Evolutionary conservation across 805 yeast genomes (phyloP).

Genomic region (Saccharomycopsis lassenensis): DNA sequence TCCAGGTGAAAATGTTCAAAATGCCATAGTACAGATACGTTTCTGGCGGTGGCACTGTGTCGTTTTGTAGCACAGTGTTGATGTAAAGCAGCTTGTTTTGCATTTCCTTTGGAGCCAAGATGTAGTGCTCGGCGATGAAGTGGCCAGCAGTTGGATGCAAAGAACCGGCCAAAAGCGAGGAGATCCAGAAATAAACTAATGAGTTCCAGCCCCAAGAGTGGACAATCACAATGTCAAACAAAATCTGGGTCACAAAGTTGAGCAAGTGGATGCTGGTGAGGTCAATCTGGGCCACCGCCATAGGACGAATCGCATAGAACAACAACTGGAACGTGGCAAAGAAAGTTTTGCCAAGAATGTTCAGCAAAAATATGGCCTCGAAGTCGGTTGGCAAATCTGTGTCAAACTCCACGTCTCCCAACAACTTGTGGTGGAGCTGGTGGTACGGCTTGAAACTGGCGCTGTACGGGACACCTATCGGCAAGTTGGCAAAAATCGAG

Average conservation of each 20-base stretch:
- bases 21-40: slow-evolving; percentile 85
- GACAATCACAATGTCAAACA: slow-evolving; percentile 48
- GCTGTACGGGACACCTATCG: slow-evolving; percentile 83
- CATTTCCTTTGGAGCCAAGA: slow-evolving; percentile 41
- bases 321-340: slow-evolving; percentile 84
- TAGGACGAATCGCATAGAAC: slow-evolving; percentile 84
- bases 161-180: slow-evolving; percentile 83
- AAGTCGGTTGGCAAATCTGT: slow-evolving; percentile 78
- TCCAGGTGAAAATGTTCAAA: slow-evolving; percentile 73
- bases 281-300: slow-evolving; percentile 66
- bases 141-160: slow-evolving; percentile 93
- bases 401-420: slow-evolving; percentile 76
- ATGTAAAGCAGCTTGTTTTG: slow-evolving; percentile 13
- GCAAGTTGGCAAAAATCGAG: slow-evolving; percentile 67
- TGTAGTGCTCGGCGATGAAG: slow-evolving; percentile 89
- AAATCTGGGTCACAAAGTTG: slow-evolving; percentile 47
- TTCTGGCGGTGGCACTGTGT: slow-evolving; percentile 49
- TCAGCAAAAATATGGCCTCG: slow-evolving; percentile 67
- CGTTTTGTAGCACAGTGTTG: slow-evolving; percentile 14
- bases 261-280: slow-evolving; percentile 67
- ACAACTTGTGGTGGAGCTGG: slow-evolving; percentile 79
- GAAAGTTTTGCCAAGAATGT: slow-evolving; percentile 76
- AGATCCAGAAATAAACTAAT: slow-evolving; percentile 53
- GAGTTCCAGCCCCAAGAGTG: slow-evolving; percentile 54
- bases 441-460: slow-evolving; percentile 85